Evolutionary conservation across 805 yeast species (phyloP), one percentile per base, ranked within the genome.

Genomic region (Yueomyces sp.): DNA sequence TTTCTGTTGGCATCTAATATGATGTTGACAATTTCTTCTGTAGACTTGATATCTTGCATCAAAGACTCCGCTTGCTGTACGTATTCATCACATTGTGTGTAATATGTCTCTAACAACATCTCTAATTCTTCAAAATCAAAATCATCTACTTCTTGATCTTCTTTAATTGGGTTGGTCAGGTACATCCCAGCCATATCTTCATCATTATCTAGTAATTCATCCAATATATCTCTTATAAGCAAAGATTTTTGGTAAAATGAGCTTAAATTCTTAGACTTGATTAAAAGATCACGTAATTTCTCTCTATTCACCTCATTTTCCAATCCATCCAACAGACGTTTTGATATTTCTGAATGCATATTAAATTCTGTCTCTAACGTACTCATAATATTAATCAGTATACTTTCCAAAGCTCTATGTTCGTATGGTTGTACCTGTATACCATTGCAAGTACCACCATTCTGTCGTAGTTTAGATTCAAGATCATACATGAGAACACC

Each of bases 21-120:
- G 53, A 88, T 87, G 56, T 87, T 87, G 46, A 85, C 88, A 56
- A 88, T 85, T 54, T 88, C 96, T 57, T 87, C 96, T 0, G 96
- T 88, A 12, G 92, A 84, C 55, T 78, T 79, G 52, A 88, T 85
- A 56, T 88, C 94, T 52, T 79, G 79, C 26, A 84, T 75, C 44
- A 87, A 65, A 3, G 90, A 80, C 39, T 85, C 94, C 0, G 94
- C 80, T 52, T 84, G 90, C 60, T 88, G 96, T 5, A 87, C 96
- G 51, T 83, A 79, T 64, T 88, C 96, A 56, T 88, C 96, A 57
- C 90, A 81, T 53, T 87, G 96, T 46, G 83, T 81, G 62, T 85
- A 87, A 63, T 88, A 88, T 0, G 95, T 77, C 56, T 88, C 96
- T 26, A 88, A 59, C 41, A 88, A 68, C 80, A 87, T 81, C 60